These are phyloP conservation scores for Torulaspora quercuum DNA, from an alignment of 805 yeast genomes.

Conservation along the genomic window DNA sequence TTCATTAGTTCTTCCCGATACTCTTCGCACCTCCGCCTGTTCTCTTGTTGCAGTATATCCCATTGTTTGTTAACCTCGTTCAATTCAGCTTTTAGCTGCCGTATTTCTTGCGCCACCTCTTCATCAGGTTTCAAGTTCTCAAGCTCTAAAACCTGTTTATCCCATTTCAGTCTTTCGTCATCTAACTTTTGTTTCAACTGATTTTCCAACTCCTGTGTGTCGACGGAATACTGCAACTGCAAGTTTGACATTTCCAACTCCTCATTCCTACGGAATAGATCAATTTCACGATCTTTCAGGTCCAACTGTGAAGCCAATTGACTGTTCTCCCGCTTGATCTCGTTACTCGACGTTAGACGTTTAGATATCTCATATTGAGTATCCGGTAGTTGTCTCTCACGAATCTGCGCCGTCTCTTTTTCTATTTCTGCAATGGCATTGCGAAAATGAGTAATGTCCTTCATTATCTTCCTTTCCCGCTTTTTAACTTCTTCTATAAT, in stretches of 20 bases:
- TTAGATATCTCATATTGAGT: slow-evolving; percentile 28
- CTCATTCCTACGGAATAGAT: slow-evolving; percentile 16
- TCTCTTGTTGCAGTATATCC: slow-evolving; percentile 14
- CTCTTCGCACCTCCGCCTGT: slow-evolving; percentile 14
- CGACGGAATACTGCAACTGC: slow-evolving; percentile 24
- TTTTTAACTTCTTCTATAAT: slow-evolving; percentile 34
- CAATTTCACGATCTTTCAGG: slow-evolving; percentile 21
- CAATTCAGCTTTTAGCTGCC: slow-evolving; percentile 28
- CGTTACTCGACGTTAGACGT: slow-evolving; percentile 21
- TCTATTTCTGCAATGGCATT: slow-evolving; percentile 31
- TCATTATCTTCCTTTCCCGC: slow-evolving; percentile 32
- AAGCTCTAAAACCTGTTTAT: slow-evolving; percentile 22
- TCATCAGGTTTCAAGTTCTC: slow-evolving; percentile 35
- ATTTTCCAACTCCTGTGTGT: slow-evolving; percentile 26
- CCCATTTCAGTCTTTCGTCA: slow-evolving; percentile 21
- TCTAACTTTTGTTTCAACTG: slow-evolving; percentile 21
- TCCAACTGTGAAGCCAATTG: slow-evolving; percentile 22
- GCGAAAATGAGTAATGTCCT: slow-evolving; percentile 30
- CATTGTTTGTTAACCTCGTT: slow-evolving; percentile 18
- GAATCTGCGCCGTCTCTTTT: slow-evolving; percentile 23
- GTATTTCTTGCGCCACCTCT: slow-evolving; percentile 28
- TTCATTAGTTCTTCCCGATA: slow-evolving; percentile 20
- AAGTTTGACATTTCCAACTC: slow-evolving; percentile 25
- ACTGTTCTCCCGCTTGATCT: slow-evolving; percentile 22
- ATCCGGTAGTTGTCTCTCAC: slow-evolving; percentile 25